phyloP scores from a whole-genome alignment of 495 filamentous ascomycete species.

The Pyrenula massariospora region DNA sequence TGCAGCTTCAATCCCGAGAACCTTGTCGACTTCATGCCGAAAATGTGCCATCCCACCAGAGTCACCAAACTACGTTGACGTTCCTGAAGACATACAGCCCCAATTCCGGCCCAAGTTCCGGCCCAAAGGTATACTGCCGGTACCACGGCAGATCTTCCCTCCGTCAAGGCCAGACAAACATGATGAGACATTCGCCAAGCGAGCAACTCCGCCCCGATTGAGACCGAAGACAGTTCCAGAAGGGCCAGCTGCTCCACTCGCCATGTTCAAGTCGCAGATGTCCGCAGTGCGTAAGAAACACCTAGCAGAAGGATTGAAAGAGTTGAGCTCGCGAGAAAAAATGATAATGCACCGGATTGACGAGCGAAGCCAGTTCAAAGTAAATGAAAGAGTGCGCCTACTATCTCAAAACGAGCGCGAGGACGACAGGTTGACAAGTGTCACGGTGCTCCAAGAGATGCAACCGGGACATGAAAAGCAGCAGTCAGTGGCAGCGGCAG shows the following conservation, averaged over 20 bases:
- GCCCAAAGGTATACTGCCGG: slow-evolving; percentile 62
- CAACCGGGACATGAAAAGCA: slow-evolving; percentile 20
- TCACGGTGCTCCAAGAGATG: slow-evolving; percentile 34
- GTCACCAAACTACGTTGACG: slow-evolving; percentile 61
- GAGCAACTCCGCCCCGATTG: slow-evolving; percentile 24
- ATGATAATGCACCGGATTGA: slow-evolving; percentile 23
- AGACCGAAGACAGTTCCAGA: slow-evolving; percentile 13
- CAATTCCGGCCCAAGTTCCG: slow-evolving; percentile 25
- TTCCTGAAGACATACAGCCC: slow-evolving; percentile 44
- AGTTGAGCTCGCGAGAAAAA: slow-evolving; percentile 45
- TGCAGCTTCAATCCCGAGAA: not conserved
- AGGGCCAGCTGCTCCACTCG: slow-evolving; percentile 27
- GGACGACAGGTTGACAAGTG: slow-evolving; percentile 49
- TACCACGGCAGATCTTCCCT: slow-evolving; percentile 55
- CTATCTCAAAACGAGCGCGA: slow-evolving; percentile 39
- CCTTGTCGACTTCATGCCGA: slow-evolving; percentile 15
- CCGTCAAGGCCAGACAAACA: slow-evolving; percentile 36
- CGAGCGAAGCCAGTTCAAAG: slow-evolving; percentile 21
- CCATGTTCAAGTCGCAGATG: slow-evolving; percentile 51
- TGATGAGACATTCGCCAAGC: slow-evolving; percentile 37
- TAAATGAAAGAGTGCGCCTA: slow-evolving; percentile 29
- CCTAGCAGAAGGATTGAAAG: slow-evolving; percentile 48
- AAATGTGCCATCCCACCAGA: slow-evolving; percentile 39
- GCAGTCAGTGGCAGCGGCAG: slow-evolving; percentile 35
- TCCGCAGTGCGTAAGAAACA: slow-evolving; percentile 47